Base-by-base conservation (phyloP, 345 rosid species). In the Brassica juncea region DNA sequence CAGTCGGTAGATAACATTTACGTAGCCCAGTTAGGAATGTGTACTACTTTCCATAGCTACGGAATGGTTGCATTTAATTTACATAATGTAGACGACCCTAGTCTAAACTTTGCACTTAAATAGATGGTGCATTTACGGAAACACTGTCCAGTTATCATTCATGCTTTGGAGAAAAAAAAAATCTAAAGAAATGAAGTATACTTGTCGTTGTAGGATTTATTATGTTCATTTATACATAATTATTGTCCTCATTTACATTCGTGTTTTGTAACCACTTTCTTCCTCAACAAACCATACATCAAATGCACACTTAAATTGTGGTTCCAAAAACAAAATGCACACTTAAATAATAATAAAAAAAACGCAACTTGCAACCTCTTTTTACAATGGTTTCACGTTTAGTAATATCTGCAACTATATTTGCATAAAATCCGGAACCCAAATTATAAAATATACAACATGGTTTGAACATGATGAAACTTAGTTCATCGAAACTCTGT, bases 41-140 rank as follows among this genome's bases (percentile, higher is more conserved):
- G 59, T 15, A 54, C 59, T 54, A 15, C 59, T 54, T 16, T 39
- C 23, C 23, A 54, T 54, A 14, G 55, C 57, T 49, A 49, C 19
- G 19, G 19, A 49, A n/a, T 49, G 57, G 57, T n/a, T n/a, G 57
- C n/a, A 5, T 5, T 52, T 52, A 52, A 52, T 52, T 52, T n/a
- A 52, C 19, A 8, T 63, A 32, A 37, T 49, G 21, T 60, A 61
- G n/a, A 15, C 39, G 68, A 5, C 68, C 68, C 42, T 72, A 73
- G 37, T 42, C 70, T 73, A 47, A 30, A 37, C 42, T 63, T 31
- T n/a, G 30, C 77, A 74, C 62, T 49, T 31, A 73, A 52, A 70
- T 64, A 64, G 77, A 32, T 74, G 60, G 21, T 62, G 71, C 71
- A 74, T 74, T 73, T 73, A 73, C 70, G 5, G 23, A 47, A 62